Conservation (phyloP, 176 grass and related monocot genomes). For the Bothriochloa decipiens region DNA sequence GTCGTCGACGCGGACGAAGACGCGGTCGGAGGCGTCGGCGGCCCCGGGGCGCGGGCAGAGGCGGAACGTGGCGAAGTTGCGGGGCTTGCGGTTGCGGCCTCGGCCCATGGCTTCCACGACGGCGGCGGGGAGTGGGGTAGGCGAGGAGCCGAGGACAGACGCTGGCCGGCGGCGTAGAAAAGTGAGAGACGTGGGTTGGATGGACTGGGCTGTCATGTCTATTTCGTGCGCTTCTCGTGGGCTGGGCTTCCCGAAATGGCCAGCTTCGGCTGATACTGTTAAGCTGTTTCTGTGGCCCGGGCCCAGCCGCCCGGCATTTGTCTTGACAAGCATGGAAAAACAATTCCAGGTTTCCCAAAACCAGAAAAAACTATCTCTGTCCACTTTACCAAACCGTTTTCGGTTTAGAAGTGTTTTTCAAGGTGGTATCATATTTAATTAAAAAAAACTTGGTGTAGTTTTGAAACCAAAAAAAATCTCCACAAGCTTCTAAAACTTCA, state of each 20-base stretch:
- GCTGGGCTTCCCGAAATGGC: background rate
- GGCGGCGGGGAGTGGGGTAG: background rate
- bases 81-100: conserved; percentile 53
- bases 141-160: background rate
- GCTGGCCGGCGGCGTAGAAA: background rate
- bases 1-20: conserved; percentile 86
- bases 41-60: conserved; percentile 79
- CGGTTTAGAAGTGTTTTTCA: no score
- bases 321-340: no score
- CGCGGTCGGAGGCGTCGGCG: conserved; percentile 55
- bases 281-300: background rate
- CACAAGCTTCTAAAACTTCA: no score
- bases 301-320: background rate
- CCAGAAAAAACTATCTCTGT: no score
- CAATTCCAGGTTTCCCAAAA: no score
- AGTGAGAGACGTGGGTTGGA: background rate
- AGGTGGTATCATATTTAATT: no score
- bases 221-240: background rate
- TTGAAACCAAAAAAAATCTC: no score
- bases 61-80: conserved; percentile 80
- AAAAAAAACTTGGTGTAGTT: no score
- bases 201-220: background rate
- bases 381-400: no score
- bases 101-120: conserved; percentile 44
- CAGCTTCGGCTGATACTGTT: background rate